These are phyloP conservation scores for Nectriaceae sp. DNA, from an alignment of 2,329 filamentous ascomycete species.

Conservation along the genomic window DNA sequence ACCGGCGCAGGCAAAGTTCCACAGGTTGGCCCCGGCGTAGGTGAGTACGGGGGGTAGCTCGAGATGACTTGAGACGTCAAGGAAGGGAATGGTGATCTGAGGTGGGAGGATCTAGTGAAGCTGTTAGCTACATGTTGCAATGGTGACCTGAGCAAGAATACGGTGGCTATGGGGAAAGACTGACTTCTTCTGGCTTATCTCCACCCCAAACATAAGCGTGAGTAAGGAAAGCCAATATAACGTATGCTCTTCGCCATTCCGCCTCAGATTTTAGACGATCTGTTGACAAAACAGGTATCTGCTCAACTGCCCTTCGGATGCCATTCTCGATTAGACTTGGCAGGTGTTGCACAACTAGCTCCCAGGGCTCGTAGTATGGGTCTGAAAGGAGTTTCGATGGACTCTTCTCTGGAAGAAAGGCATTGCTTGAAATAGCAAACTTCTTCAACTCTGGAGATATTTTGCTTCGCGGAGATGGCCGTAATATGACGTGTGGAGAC, in stretches of 20 bases:
- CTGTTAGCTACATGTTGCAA: conserved; percentile 15
- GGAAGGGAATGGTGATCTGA: conserved; percentile 74
- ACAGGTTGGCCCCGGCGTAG: conserved; percentile 82
- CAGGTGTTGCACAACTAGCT: conserved; percentile 67
- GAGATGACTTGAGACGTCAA: conserved; percentile 70
- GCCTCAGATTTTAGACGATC: conserved; percentile 61
- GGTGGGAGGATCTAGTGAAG: conserved; percentile 64
- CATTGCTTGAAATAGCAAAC: conserved; percentile 55
- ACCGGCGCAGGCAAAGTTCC: conserved; percentile 74
- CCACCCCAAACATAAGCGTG: conserved; percentile 93
- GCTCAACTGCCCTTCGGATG: conserved; percentile 63
- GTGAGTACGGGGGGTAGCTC: conserved; percentile 88
- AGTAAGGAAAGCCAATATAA: conserved; percentile 74
- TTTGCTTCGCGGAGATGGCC: conserved; percentile 17
- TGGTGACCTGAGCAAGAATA: background rate
- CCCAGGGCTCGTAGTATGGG: conserved; percentile 79
- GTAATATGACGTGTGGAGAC: conserved; percentile 44
- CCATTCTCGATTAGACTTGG: conserved; percentile 66
- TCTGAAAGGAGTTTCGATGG: conserved; percentile 68
- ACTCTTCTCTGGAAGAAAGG: conserved; percentile 74
- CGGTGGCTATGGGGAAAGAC: conserved; percentile 5
- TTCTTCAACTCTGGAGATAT: conserved; percentile 32
- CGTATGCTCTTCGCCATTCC: conserved; percentile 83
- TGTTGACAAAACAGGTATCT: conserved; percentile 70
- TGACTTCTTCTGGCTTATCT: conserved; percentile 70